Evolutionary conservation across 345 rosid genomes (phyloP), one percentile per base, ranked within the genome.

Genomic region (Alliaria petiolata): DNA sequence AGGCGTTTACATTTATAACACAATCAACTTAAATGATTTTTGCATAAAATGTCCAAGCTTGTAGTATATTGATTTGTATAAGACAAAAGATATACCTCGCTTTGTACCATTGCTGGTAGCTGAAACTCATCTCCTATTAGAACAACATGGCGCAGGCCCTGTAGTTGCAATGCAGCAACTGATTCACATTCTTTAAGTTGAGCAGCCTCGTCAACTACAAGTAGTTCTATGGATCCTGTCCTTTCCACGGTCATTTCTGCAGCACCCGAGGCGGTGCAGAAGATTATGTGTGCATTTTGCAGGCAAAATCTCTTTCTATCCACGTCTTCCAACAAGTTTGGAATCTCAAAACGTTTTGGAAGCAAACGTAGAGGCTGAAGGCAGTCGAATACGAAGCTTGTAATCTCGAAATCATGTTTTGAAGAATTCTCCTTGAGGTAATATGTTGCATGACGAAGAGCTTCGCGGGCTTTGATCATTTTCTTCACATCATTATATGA

Each of bases 141-240:
- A 73, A 84, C 42, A 5, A 76, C 87, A 45, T 67, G 78, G 3
- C 47, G 67, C 17, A 84, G 53, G 8, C 85, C 85, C 0, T 65
- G 59, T 20, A 82, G 79, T 71, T 82, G 82, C 28, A 84, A 72
- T 12, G 87, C 72, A 39, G 80, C 80, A 4, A 71, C 45, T 25
- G 85, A 82, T 65, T 84, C 85, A 63, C 82, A 80, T 62, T 84
- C 87, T 45, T 80, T 84, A 17, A 82, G 76, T 40, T 82, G 83
- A 36, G 87, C 81, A 3, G 87, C 87, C 70, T 84, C 85, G 30
- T 84, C 87, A 35, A 84, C 76, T 26, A 84, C 76, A 68, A 84
- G 42, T 22, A 84, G 7, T 0, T 78, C 55, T 14, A 82, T 10
- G 1, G 65, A 62, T 14, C 10, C 30, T 49, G 55, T 60, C 17